phyloP scores from a whole-genome alignment of 78 protist species.

The Mantamonas sphyraenae region DNA sequence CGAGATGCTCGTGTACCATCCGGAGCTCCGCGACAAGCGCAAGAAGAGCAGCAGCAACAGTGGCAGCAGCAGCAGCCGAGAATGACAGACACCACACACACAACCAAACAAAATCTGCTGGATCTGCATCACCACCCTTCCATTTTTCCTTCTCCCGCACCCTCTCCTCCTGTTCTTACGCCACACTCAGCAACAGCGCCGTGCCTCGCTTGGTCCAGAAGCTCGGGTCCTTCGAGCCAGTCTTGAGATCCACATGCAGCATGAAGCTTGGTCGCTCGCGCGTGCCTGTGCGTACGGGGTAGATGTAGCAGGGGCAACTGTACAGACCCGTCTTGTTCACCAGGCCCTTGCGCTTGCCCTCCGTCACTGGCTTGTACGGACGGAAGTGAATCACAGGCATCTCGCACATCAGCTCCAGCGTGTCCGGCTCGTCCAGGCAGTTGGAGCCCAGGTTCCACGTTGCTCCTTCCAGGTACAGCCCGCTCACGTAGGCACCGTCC shows the following conservation, averaged over 20 bases:
- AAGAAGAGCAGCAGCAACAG: no score
- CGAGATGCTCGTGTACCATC: slow-evolving; percentile 11
- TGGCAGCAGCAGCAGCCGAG: no score
- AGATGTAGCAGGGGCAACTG: slow-evolving; percentile 60
- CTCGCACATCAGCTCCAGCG: slow-evolving; percentile 59
- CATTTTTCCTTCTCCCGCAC: neutral
- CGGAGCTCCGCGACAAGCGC: slow-evolving; percentile 2
- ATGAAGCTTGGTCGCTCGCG: slow-evolving; percentile 64
- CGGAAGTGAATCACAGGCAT: slow-evolving; percentile 78
- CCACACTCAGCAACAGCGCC: slow-evolving; percentile 34
- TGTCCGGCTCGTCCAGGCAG: slow-evolving; percentile 61
- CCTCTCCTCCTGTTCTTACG: neutral
- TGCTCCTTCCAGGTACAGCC: slow-evolving; percentile 76
- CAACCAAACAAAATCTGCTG: no score
- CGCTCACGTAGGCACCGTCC: slow-evolving; percentile 70
- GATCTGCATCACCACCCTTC: no score
- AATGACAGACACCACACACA: no score
- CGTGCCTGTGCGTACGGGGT: slow-evolving; percentile 53
- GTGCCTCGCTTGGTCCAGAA: slow-evolving; percentile 79
- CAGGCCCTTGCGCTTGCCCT: slow-evolving; percentile 27
- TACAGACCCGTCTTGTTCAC: slow-evolving; percentile 31
- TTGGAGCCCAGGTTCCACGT: slow-evolving; percentile 46
- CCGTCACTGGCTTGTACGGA: no score
- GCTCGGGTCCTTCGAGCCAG: slow-evolving; percentile 26
- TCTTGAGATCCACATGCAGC: slow-evolving; percentile 48